Base-by-base conservation (phyloP, 164 flowering plant genomes). In the Sextonia rubra region DNA sequence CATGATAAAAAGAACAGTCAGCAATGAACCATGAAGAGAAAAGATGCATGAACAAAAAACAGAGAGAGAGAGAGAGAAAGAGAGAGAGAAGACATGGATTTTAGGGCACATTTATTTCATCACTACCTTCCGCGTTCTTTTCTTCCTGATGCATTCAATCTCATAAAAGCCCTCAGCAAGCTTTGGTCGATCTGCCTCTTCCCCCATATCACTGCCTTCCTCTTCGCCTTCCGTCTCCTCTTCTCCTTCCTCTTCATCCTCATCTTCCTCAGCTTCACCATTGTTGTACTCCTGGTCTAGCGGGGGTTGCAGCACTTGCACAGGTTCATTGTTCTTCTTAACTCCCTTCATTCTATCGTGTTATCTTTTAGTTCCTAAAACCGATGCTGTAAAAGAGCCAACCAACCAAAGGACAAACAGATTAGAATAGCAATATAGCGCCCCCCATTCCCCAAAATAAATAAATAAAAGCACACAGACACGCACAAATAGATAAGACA, bases 151-250 rank as follows among this genome's bases (percentile, higher is more conserved):
- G 58, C 89, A 90, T 80, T 95, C 98, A 37, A 95, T 88, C 77
- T 95, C 99, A 64, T 83, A 95, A 75, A 76, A 95, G 17, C 97
- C 98, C 7, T 95, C 98, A 37, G 81, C 99, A 20, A 95, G 94
- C 80, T 90, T 92, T 1, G 88, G 79, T 62, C 82, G 77, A 63
- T 77, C 81, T 17, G 64, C 84, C 27, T 73, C 83, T 0, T 65
- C 82, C 7, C 52, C 84, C 2, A 47, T 79, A 2, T 61, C 79
- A 17, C 12, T 7, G 56, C 82, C 64, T 55, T 78, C 4, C 48
- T 71, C 81, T 1, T 62, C 84, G 1, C 76, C 83, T 8, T 69
- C 88, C 0, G 62, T 80, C 20, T 71, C 87, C 15, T 69, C 77
- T 8, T 70, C 83, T 8, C 56, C 79, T 0, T 78, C 82, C 8